Evolutionary conservation across 768 basidiomycete species (phyloP), one percentile per base, ranked within the genome.

Genomic region (Clathrus columnatus): DNA sequence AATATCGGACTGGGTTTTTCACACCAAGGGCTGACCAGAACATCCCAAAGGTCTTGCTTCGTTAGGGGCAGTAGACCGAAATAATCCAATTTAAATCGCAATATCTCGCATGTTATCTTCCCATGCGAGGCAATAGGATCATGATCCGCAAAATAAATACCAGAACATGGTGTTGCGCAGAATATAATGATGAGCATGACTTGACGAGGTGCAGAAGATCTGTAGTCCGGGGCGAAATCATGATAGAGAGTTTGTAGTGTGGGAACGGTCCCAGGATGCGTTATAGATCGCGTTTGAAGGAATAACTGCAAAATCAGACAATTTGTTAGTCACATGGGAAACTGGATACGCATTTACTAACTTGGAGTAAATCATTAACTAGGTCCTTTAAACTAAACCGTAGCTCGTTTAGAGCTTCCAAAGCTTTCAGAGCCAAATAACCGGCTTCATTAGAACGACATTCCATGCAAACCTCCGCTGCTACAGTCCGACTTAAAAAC

Each of bases 401-500:
- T 17, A 90, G 74, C 54, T 79, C 74, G 1, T 82, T 81, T 20
- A 78, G 72, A 56, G 80, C 80, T 68, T 87, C 80, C 32, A 90
- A 72, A 52, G 72, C 68, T 66, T 85, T 86, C 53, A 90, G 70
- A 29, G 85, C 87, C 41, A 68, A 68, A 66, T 87, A 90, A 17
- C 80, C 86, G 5, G 76, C 69, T 54, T 85, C 81, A 56, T 90
- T 90, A 16, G 73, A 67, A 68, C 82, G 84, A 17, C 83, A 80
- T 67, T 90, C 87, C 84, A 90, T 87, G 62, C 85, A 86, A 23
- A 87, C 78, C 64, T 90, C 87, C 1, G 82, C 85, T 0, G 86
- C 87, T n/a, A 90, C 85, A 11, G 87, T 88, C 46, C 87, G 81
- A 62, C 81, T 86, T 49, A 89, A 72, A 65, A 87, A 90, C 86